These are phyloP conservation scores for Urochloa ruziziensis DNA, from an alignment of 176 grass and related monocot species.

Conservation along the genomic window DNA sequence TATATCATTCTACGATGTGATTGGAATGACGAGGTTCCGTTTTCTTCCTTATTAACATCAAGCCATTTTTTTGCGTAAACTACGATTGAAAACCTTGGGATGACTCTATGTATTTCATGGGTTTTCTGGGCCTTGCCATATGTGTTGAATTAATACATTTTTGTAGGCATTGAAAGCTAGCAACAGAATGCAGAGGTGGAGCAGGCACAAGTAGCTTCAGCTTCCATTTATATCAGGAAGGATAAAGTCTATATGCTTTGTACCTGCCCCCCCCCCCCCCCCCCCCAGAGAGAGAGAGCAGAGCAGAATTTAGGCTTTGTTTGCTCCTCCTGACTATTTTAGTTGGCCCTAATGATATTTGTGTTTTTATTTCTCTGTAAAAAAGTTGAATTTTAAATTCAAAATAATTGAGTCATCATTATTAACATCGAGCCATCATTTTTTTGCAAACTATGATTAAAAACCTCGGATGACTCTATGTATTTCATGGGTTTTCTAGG, in stretches of 20 bases:
- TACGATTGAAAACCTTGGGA: neutral
- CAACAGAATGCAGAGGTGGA: neutral
- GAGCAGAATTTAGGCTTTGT: no score
- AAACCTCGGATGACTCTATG: neutral
- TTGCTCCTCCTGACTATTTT: no score
- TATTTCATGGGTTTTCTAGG: neutral
- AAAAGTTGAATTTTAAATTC: no score
- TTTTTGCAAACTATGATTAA: neutral
- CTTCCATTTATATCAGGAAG: neutral
- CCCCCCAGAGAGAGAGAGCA: no score
- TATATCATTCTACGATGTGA: slow-evolving; percentile 27
- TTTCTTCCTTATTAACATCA: neutral
- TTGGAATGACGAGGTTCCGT: slow-evolving; percentile 40
- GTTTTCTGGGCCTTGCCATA: neutral
- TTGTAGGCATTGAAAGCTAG: slow-evolving; percentile 31
- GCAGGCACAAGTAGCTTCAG: neutral
- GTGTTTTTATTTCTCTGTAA: no score
- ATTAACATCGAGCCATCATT: neutral
- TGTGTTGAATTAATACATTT: neutral
- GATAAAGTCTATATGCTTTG: no score
- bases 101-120: neutral
- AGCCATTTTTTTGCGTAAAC: neutral
- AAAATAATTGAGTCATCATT: no score
- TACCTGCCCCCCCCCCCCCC: no score
- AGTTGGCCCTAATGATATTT: no score